Percentiles rank a stretch among this genome's conserved stretches.
Conservation (phyloP, 2,329 filamentous ascomycete species). For the Cytospora piceicola region DNA sequence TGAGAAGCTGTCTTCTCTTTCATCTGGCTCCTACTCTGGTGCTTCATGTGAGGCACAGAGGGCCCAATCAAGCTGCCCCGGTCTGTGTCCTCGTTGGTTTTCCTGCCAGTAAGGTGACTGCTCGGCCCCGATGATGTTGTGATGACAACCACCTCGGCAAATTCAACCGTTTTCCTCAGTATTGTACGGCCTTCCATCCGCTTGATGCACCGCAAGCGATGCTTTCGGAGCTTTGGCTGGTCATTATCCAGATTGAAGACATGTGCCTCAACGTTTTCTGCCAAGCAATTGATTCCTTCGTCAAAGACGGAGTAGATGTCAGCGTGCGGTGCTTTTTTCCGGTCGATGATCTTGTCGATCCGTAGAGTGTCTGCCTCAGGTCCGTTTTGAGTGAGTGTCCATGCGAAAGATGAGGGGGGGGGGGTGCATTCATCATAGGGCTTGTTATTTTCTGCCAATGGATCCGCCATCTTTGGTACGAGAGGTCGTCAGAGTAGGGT, state of each 20-base stretch:
- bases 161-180: neutral
- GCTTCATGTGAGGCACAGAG: neutral
- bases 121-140: neutral
- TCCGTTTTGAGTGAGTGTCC: neutral
- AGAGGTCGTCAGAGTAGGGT: neutral
- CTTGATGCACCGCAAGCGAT: slow-evolving; percentile 17
- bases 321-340: neutral
- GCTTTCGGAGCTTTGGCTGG: slow-evolving; percentile 4
- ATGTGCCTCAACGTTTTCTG: slow-evolving; percentile 8
- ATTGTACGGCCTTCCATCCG: neutral
- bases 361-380: neutral
- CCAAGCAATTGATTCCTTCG: neutral
- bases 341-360: neutral
- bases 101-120: neutral
- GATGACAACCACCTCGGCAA: slow-evolving; percentile 1
- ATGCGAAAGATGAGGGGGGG: neutral
- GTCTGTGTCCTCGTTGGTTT: neutral
- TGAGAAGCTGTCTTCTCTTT: slow-evolving; percentile 2
- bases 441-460: neutral
- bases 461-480: neutral
- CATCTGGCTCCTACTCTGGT: neutral
- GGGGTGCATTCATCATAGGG: too few species aligned
- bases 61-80: neutral
- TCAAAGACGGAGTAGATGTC: slow-evolving; percentile 9
- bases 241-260: slow-evolving; percentile 3